Evolutionary conservation across 129 eudicot genomes (phyloP), one percentile per base, ranked within the genome.

Genomic region (Apium graveolens): DNA sequence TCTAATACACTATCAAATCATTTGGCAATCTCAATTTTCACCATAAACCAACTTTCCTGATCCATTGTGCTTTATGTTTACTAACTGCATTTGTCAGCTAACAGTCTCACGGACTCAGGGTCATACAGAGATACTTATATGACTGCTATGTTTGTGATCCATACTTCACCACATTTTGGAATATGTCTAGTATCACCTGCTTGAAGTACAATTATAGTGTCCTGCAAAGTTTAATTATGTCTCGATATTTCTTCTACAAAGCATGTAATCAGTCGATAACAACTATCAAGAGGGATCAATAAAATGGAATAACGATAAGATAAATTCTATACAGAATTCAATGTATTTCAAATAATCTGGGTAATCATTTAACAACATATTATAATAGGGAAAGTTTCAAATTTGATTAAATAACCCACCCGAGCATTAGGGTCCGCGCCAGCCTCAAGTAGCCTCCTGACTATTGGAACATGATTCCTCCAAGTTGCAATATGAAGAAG

Each of bases 381-480:
- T 8, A 32, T 2, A 32, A 37, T 38, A 34, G 73, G 38, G 46
- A 17, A 63, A 63, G 37, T 27, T 27, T 63, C 17, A 63, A 66
- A 31, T 31, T 66, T 31, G 45, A 80, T 79, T 55, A 85, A 78
- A 83, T 31, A 80, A 86, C 89, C 51, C 70, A 96, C 99, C 97
- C 99, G 87, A 37, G 97, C 97, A 92, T 96, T 88, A 69, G 99
- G 97, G 86, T 96, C 99, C 37, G 99, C 99, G 80, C 97, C 99
- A 81, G 99, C 99, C 26, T 89, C 99, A 79, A 92, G 86, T 21
- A 96, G 85, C 83, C 99, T 90, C 79, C 82, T 90, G 34, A 96
- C 88, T 48, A 96, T 80, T 20, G 99, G 99, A 45, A 88, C 76
- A 81, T 96, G 95, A 80, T 96, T 96, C 76, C 99, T 96, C 99